A percentile compares a stretch with the other conserved stretches of the same genome.
These are phyloP conservation scores for Gardenia jasminoides DNA, from an alignment of 257 asterid genomes.

Conservation along the genomic window DNA sequence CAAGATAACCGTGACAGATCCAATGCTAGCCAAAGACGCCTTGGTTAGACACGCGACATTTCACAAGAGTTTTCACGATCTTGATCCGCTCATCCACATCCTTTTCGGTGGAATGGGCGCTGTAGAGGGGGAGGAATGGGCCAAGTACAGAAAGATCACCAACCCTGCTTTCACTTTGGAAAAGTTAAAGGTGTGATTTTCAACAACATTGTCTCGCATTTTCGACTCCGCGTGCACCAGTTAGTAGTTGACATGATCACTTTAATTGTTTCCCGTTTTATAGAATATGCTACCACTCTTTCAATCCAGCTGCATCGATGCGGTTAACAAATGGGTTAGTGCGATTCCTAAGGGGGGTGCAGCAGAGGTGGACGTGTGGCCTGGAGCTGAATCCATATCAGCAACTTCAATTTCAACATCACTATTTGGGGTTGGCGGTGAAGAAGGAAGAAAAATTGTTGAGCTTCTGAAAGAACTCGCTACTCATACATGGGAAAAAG, in stretches of 20 bases:
- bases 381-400: constrained; percentile 40
- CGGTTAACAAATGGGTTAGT: constrained; percentile 47
- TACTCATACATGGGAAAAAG: not conserved
- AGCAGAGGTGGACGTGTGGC: constrained; percentile 48
- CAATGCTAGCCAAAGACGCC: constrained; percentile 29
- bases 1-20: constrained; percentile 24
- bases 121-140: constrained; percentile 54
- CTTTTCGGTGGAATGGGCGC: constrained; percentile 32
- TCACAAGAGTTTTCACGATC: constrained; percentile 18
- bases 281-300: constrained; percentile 54
- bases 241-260: too few species aligned
- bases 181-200: constrained; percentile 43
- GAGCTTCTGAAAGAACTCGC: too few species aligned
- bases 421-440: constrained; percentile 36
- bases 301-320: constrained; percentile 38
- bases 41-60: constrained; percentile 10
- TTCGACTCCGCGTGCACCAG: too few species aligned
- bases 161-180: constrained; percentile 50
- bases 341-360: constrained; percentile 18
- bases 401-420: constrained; percentile 44
- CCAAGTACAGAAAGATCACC: constrained; percentile 46
- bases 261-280: too few species aligned
- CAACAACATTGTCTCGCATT: too few species aligned
- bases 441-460: too few species aligned
- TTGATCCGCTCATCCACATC: not conserved